Evolutionary conservation across 176 grass and related monocot species (phyloP).

Genomic region (Eragrostis curvula): DNA sequence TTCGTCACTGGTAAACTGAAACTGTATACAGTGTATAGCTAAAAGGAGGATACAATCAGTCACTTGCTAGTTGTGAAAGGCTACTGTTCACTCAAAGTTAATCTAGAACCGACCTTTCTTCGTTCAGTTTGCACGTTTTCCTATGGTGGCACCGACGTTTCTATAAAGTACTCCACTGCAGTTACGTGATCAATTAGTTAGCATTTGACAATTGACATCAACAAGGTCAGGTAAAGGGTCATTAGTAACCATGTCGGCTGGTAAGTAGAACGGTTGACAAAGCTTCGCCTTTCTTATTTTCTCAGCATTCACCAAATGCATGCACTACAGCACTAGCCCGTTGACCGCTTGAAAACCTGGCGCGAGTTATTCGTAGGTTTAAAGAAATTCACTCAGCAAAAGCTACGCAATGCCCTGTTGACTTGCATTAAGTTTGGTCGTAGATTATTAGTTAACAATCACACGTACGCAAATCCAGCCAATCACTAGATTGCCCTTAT

Average conservation of each 20-base stretch:
- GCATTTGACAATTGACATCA: slow-evolving; percentile 20
- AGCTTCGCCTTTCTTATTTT: slow-evolving; percentile 13
- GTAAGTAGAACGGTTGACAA: slow-evolving; percentile 23
- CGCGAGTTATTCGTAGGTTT: background rate
- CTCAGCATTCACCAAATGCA: slow-evolving; percentile 35
- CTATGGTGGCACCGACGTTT: slow-evolving; percentile 5
- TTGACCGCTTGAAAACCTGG: slow-evolving; percentile 8
- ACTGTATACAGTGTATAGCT: background rate
- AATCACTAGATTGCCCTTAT: slow-evolving; percentile 11
- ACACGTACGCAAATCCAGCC: slow-evolving; percentile 36
- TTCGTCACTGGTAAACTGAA: background rate
- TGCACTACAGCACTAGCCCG: slow-evolving; percentile 29
- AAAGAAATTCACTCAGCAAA: slow-evolving; percentile 14
- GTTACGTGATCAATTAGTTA: slow-evolving; percentile 18
- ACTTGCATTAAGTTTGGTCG: slow-evolving; percentile 28
- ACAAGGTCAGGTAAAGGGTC: slow-evolving; percentile 11
- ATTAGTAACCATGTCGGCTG: slow-evolving; percentile 9
- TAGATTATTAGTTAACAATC: slow-evolving; percentile 35
- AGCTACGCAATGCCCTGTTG: slow-evolving; percentile 29
- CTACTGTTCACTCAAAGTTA: background rate
- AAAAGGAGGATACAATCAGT: background rate
- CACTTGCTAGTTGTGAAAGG: background rate
- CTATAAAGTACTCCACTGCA: background rate
- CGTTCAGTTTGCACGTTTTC: slow-evolving; percentile 13
- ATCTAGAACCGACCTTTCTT: background rate